These are phyloP conservation scores for Mycena rebaudengoi DNA, from an alignment of 768 basidiomycete genomes.

Conservation along the genomic window DNA sequence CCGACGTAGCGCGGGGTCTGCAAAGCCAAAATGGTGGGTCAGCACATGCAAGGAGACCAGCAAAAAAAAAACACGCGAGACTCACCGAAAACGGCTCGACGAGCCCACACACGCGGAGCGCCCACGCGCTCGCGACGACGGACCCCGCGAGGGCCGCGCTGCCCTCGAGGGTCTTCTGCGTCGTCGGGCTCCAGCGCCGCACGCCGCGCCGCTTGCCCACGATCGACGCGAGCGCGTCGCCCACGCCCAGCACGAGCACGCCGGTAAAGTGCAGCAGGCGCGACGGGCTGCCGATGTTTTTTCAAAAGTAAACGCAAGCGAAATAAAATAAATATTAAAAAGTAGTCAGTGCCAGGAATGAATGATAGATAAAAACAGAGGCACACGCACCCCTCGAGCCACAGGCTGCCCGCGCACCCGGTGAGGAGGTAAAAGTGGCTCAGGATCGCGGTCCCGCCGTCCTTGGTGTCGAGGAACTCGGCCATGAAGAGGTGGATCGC, in stretches of 20 bases:
- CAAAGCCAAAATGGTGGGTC: too few species aligned
- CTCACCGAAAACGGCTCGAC: slow-evolving; percentile 82
- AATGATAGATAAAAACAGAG: neutral
- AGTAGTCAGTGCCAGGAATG: neutral
- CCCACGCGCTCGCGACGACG: slow-evolving; percentile 72
- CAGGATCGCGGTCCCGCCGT: slow-evolving; percentile 93
- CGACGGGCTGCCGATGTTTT: slow-evolving; percentile 45
- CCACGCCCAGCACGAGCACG: slow-evolving; percentile 87
- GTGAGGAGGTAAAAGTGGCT: slow-evolving; percentile 98
- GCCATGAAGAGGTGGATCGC: slow-evolving; percentile 95
- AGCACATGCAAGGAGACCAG: neutral
- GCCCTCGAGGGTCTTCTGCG: slow-evolving; percentile 92
- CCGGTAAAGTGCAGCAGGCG: slow-evolving; percentile 76
- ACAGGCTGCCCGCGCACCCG: slow-evolving; percentile 92
- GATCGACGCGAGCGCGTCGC: slow-evolving; percentile 90
- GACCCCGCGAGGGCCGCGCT: slow-evolving; percentile 83
- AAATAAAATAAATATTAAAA: neutral
- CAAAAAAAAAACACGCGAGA: slow-evolving; percentile 19
- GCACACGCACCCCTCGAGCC: slow-evolving; percentile 88
- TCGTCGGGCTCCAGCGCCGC: slow-evolving; percentile 83
- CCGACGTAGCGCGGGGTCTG: slow-evolving; percentile 74
- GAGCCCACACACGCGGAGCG: slow-evolving; percentile 74
- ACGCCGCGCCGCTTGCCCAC: slow-evolving; percentile 90
- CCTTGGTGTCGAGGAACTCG: slow-evolving; percentile 96
- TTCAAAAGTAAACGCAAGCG: neutral